Evolutionary conservation across 129 eudicot genomes (phyloP), one percentile per base, ranked within the genome.

Genomic region (Arctium lappa): DNA sequence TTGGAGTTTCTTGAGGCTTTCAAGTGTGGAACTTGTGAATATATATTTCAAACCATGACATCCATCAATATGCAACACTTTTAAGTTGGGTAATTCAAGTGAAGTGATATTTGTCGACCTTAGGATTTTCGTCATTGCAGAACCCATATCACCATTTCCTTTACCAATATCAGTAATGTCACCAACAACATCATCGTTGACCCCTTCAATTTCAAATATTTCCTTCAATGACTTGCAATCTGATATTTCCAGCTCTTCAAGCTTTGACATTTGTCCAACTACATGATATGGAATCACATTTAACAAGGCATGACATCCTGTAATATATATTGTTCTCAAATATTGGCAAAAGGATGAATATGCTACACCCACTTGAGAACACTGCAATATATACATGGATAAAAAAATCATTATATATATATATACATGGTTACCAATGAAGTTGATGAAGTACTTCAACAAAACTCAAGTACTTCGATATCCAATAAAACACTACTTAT

Each of bases 1-100:
- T 38, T 73, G 5, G 76, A 72, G 50, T 16, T 72, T 38, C 75
- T 71, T 71, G 30, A 71, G 75, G 46, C 75, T 71, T 15, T 71
- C 46, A 71, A 71, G 46, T 71, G 46, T 37, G 46, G 50, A 72
- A 72, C 33, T 38, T 38, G 32, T 18, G 53, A 73, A 73, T 73
- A 73, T 73, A 18, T 73, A 38, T 73, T 73, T 27, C 76, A 73
- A 38, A 8, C 9, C 12, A 1, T 73, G 2, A 18, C 76, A 73
- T 0, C 5, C 2, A 0, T 8, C 0, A 1, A 73, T 73, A 2
- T 73, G 3, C 7, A 73, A 38, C 1, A 2, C 6, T 6, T 13
- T 76, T 15, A 76, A 31, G 44, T 48, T 73, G 33, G 71, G 71
- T 2, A 65, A 65, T 65, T 22, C 34, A 73, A 73, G 56, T 22